Evolutionary conservation across 345 rosid genomes (phyloP).

Genomic region (Eucalyptus pumila): DNA sequence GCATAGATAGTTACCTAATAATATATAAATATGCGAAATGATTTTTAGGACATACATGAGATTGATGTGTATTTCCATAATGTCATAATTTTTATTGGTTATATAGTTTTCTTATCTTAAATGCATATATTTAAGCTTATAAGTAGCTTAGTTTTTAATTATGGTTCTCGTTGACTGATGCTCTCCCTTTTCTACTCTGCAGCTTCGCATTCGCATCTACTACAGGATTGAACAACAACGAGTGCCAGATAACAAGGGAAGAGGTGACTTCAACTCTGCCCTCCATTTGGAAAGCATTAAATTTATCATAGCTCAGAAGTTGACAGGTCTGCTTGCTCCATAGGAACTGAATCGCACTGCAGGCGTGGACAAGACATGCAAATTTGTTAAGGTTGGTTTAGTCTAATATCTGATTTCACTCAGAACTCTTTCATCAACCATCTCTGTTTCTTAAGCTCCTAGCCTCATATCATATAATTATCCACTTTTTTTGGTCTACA

Average conservation of each 20-base stretch:
- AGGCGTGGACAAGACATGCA: constrained; percentile 81
- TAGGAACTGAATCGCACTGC: constrained; percentile 76
- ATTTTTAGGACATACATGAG: background rate
- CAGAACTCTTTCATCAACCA: background rate
- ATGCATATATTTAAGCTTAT: background rate
- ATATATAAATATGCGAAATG: background rate
- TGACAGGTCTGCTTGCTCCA: background rate
- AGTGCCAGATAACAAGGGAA: constrained; percentile 93
- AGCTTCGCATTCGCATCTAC: constrained; percentile 44
- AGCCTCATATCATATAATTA: background rate
- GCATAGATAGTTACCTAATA: background rate
- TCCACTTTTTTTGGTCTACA: background rate
- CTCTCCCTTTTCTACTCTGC: constrained; percentile 1
- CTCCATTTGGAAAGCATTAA: too few species aligned
- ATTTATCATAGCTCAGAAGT: background rate
- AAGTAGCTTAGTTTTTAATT: background rate
- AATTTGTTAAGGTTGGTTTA: constrained; percentile 71
- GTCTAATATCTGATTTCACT: background rate
- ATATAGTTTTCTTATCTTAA: background rate
- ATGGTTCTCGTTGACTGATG: too few species aligned
- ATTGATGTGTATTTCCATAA: background rate
- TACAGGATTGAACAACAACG: constrained; percentile 90
- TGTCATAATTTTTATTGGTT: background rate
- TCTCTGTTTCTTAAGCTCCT: background rate
- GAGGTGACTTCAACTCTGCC: constrained; percentile 25